phyloP scores from a whole-genome alignment of 148 eudicot species.

The Polygonum aviculare region DNA sequence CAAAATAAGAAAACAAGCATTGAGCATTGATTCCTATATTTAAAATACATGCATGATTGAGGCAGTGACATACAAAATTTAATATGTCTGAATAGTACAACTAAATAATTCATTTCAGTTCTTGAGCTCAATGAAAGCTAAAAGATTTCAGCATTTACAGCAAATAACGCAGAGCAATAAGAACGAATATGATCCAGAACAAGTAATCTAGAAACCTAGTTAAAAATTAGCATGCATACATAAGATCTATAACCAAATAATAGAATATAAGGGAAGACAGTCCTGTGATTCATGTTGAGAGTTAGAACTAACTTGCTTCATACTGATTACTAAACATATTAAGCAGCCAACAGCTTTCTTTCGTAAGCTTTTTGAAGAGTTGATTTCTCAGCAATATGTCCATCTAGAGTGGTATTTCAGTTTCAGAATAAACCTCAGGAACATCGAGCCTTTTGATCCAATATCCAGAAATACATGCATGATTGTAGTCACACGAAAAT shows the following conservation, averaged over 20 bases:
- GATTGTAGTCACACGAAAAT: neutral
- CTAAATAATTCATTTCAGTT: neutral
- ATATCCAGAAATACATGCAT: neutral
- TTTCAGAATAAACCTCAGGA: neutral
- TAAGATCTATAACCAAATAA: neutral
- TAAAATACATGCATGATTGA: neutral
- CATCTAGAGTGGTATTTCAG: neutral
- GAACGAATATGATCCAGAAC: neutral
- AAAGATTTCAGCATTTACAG: neutral
- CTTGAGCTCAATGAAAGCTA: neutral
- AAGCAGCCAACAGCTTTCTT: neutral
- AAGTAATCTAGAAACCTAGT: neutral
- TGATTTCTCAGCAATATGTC: neutral
- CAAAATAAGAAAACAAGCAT: neutral
- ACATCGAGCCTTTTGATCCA: neutral
- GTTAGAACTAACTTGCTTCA: neutral
- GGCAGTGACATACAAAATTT: neutral
- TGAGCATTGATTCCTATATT: neutral
- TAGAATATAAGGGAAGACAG: neutral
- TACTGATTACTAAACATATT: too few species aligned
- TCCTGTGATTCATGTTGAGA: neutral
- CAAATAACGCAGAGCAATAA: neutral
- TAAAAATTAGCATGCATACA: neutral
- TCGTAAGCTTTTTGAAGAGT: neutral
- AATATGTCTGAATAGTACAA: neutral